These are phyloP conservation scores for Pseudotsuga menziesii DNA, from an alignment of 75 land plant species.

Conservation along the genomic window DNA sequence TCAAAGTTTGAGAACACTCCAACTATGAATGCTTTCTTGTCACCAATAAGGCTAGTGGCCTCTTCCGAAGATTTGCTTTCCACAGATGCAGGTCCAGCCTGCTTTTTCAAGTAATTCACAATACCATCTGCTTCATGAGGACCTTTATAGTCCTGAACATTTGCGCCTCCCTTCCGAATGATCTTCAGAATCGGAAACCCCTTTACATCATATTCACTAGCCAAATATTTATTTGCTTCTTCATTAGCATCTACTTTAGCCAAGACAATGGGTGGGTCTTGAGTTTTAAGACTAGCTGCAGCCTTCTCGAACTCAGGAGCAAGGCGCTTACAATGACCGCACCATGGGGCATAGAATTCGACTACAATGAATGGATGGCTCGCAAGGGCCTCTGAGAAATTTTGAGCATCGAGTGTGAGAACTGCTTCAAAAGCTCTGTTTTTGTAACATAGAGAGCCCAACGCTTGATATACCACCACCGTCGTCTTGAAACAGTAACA, in stretches of 20 bases:
- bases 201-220: constrained; percentile 46
- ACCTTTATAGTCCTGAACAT: constrained; percentile 75
- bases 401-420: too few relatives aligned
- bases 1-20: constrained; percentile 70
- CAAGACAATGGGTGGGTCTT: constrained; percentile 72
- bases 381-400: too few relatives aligned
- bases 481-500: too few relatives aligned
- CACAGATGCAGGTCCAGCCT: constrained; percentile 82
- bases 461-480: too few relatives aligned
- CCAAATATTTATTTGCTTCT: constrained; percentile 65
- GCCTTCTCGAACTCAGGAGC: constrained; percentile 99
- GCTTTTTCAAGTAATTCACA: constrained; percentile 77
- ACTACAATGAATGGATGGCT: too few relatives aligned
- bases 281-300: constrained; percentile 53
- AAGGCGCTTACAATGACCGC: too few relatives aligned
- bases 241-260: constrained; percentile 95
- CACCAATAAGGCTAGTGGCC: constrained; percentile 40
- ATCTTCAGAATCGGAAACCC: constrained; percentile 93
- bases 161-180: constrained; percentile 57
- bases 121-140: constrained; percentile 93
- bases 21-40: constrained; percentile 48
- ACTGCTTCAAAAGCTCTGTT: too few relatives aligned
- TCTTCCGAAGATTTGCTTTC: constrained; percentile 57
- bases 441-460: too few relatives aligned
- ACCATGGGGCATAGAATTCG: too few relatives aligned